Percentiles rank a stretch among this genome's conserved stretches.
Conservation (phyloP, 495 filamentous ascomycete species). For the Aspergillus biplanus region DNA sequence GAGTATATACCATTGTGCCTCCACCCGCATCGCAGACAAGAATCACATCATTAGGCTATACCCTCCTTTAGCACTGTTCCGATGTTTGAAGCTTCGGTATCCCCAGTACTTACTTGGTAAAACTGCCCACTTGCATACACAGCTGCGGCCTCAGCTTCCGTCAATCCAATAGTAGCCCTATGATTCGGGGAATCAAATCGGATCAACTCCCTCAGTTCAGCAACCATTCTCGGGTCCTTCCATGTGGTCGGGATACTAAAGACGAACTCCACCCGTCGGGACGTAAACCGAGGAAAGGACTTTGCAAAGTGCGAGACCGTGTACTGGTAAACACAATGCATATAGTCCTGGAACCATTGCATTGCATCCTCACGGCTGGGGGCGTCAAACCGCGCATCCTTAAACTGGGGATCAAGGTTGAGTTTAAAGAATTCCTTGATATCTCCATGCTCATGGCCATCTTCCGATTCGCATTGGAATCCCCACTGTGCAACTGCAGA, state of each 20-base stretch:
- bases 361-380: constrained; percentile 53
- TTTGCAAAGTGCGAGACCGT: constrained; percentile 50
- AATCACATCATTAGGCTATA: constrained; percentile 14
- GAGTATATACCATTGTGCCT: constrained; percentile 4
- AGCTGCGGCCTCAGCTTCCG: constrained; percentile 70
- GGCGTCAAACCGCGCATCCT: constrained; percentile 28
- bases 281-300: constrained; percentile 34
- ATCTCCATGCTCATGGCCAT: background rate
- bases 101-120: constrained; percentile 27
- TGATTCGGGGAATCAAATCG: constrained; percentile 48
- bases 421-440: constrained; percentile 65
- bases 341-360: constrained; percentile 57
- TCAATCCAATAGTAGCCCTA: constrained; percentile 58
- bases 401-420: constrained; percentile 54
- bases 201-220: constrained; percentile 30
- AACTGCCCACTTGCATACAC: constrained; percentile 54
- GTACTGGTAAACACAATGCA: constrained; percentile 58
- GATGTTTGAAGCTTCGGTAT: background rate
- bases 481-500: background rate
- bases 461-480: constrained; percentile 2
- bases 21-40: constrained; percentile 17
- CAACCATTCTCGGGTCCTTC: constrained; percentile 59
- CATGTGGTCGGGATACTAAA: constrained; percentile 72
- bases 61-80: background rate
- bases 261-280: constrained; percentile 60